Evolutionary conservation across 768 basidiomycete genomes (phyloP), one percentile per base, ranked within the genome.

Genomic region (Mycena floridula): DNA sequence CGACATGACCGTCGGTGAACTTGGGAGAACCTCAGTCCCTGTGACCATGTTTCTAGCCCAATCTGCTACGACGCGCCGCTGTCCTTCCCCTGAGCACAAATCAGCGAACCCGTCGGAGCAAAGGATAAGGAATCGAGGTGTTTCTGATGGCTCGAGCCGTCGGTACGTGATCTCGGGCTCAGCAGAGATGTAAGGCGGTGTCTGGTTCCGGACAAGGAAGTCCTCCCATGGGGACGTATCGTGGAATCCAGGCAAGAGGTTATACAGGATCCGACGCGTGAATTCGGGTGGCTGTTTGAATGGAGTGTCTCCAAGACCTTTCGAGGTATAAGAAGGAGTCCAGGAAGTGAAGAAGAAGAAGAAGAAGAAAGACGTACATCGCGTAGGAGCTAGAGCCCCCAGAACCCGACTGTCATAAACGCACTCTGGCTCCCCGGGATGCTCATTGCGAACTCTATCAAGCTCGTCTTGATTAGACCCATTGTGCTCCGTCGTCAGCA

Each of bases 241-340:
- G 45, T 74, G 71, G 54, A 77, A 74, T 11, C 80, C 81, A 13
- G 80, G 79, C 45, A 75, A 71, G 35, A 84, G 67, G 55, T 82
- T 82, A 57, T 82, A 82, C 12, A 85, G 62, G 36, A 85, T 76
- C 9, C 79, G 74, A 30, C 80, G 69, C 16, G 79, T 83, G 58
- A 83, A 84, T 25, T 68, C 70, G 21, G 81, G 77, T n/a, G 81
- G 81, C 48, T 83, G 82, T 60, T 85, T 85, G 66, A 84, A 85
- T 27, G 80, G 79, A 46, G 79, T 76, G 52, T 85, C 82, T 18
- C 82, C 82, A 42, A 85, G 68, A 59, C 81, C 82, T 84, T 56
- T 37, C 25, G n/a, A 35, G 7, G 25, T 21, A n/a, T n/a, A 27
- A 28, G 39, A 27, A 12, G 27, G 23, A 32, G 28, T n/a, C n/a